These are phyloP conservation scores for Exophiala spinifera DNA, from an alignment of 2,329 filamentous ascomycete species.

Conservation along the genomic window DNA sequence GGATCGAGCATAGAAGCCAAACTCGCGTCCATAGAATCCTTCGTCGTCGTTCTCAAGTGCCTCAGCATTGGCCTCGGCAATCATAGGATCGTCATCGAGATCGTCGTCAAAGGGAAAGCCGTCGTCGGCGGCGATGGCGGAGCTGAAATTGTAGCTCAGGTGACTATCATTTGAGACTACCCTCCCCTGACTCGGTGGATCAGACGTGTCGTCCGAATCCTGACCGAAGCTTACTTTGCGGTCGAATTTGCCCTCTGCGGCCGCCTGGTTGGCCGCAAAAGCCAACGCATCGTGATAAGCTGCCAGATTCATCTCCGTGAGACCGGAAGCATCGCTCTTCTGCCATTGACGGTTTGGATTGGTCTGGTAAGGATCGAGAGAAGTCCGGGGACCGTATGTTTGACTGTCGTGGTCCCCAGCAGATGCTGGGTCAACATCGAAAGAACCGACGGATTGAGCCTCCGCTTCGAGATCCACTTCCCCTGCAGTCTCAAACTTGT, in stretches of 20 bases:
- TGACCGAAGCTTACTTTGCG: constrained; percentile 54
- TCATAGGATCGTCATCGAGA: constrained; percentile 82
- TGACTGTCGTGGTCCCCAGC: not conserved
- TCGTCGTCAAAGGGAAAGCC: constrained; percentile 59
- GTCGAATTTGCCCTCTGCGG: constrained; percentile 70
- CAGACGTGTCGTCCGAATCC: constrained; percentile 37
- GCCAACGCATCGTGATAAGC: constrained; percentile 83
- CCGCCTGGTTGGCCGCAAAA: constrained; percentile 73
- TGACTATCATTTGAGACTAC: constrained; percentile 51
- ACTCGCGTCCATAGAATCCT: constrained; percentile 93
- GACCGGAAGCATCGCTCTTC: constrained; percentile 28
- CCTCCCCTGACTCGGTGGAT: constrained; percentile 42
- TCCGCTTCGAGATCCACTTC: constrained; percentile 7
- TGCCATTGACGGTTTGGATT: constrained; percentile 2
- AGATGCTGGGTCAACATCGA: not conserved
- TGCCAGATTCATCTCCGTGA: constrained; percentile 58
- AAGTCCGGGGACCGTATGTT: not conserved
- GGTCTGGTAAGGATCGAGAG: not conserved
- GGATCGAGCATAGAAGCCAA: constrained; percentile 79
- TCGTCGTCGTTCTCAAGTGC: constrained; percentile 88
- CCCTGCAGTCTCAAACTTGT: constrained; percentile 24
- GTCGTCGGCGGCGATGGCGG: constrained; percentile 43
- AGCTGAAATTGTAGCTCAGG: constrained; percentile 44
- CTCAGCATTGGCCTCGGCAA: constrained; percentile 91
- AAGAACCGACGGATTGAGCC: constrained; percentile 5